phyloP scores from a whole-genome alignment of 805 yeast species.

The Kodamaea neixiangensis region DNA sequence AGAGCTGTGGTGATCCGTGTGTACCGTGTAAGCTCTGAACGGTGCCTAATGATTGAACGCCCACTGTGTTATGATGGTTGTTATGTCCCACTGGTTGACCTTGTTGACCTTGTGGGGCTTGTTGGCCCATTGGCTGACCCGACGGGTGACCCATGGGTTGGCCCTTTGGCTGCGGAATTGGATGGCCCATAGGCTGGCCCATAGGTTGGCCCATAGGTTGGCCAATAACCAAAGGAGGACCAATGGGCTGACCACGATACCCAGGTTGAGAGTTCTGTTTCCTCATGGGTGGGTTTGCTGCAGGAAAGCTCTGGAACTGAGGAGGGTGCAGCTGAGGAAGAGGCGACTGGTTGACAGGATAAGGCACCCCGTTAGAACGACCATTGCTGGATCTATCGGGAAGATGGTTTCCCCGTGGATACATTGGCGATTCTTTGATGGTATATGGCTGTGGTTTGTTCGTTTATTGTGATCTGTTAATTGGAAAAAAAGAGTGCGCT shows the following conservation, averaged over 20 bases:
- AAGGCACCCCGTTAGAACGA: not conserved
- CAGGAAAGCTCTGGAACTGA: not conserved
- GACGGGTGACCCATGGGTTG: not conserved
- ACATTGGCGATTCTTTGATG: not conserved
- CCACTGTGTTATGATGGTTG: not conserved
- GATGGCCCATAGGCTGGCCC: not conserved
- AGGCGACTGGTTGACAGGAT: not conserved
- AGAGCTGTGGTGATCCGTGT: conserved; percentile 3
- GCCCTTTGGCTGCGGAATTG: not conserved
- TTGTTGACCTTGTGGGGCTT: too few species aligned
- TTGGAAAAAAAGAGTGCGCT: not conserved
- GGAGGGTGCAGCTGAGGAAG: not conserved
- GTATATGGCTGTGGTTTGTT: not conserved
- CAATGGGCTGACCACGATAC: not conserved
- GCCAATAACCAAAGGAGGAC: not conserved
- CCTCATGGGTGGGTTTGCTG: not conserved
- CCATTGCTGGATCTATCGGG: not conserved
- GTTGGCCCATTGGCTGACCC: not conserved
- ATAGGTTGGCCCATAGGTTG: not conserved
- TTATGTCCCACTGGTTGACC: not conserved
- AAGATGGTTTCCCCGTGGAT: not conserved
- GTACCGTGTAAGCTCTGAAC: conserved; percentile 1
- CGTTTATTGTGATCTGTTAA: conserved; percentile 3
- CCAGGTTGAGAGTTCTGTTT: not conserved
- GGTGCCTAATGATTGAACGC: not conserved